Percentiles rank a stretch among this genome's conserved stretches.
These are phyloP conservation scores for Auxenochlorella pyrenoidosa DNA, from an alignment of 139 green algal species.

Conservation along the genomic window DNA sequence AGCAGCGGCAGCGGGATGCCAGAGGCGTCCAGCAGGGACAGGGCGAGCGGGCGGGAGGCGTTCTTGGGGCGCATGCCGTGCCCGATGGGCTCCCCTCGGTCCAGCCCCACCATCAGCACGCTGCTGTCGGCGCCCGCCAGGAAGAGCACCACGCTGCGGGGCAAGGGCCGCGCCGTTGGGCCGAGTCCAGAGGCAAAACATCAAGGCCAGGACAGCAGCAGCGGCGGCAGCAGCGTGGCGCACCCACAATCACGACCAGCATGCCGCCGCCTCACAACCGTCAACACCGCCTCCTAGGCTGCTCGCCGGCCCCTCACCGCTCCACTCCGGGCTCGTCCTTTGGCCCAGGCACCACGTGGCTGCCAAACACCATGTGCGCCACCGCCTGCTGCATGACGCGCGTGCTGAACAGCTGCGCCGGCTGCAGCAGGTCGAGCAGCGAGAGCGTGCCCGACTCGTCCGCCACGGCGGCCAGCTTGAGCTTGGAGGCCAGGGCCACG, in stretches of 20 bases:
- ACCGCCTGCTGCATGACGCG: slow-evolving; percentile 33
- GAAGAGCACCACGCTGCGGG: slow-evolving; percentile 50
- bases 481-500: slow-evolving; percentile 34
- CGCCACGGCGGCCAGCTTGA: slow-evolving; percentile 47
- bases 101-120: slow-evolving; percentile 34
- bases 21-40: slow-evolving; percentile 47
- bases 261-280: too few relatives aligned
- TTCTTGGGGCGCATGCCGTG: slow-evolving; percentile 54
- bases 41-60: slow-evolving; percentile 33
- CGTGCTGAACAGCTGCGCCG: slow-evolving; percentile 16
- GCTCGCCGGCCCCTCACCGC: neutral
- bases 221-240: too few relatives aligned
- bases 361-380: slow-evolving; percentile 27
- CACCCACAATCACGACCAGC: too few relatives aligned
- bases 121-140: slow-evolving; percentile 35
- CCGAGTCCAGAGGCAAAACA: neutral
- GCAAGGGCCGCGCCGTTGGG: neutral
- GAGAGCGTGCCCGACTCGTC: slow-evolving; percentile 45
- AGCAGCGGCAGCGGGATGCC: slow-evolving; percentile 39
- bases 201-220: too few relatives aligned
- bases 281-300: too few relatives aligned
- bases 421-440: slow-evolving; percentile 49
- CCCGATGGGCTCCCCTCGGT: slow-evolving; percentile 13
- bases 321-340: slow-evolving; percentile 19
- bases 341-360: slow-evolving; percentile 20